Evolutionary conservation across 352 stramenopile genomes (phyloP).

Genomic region (Peronospora destructor): DNA sequence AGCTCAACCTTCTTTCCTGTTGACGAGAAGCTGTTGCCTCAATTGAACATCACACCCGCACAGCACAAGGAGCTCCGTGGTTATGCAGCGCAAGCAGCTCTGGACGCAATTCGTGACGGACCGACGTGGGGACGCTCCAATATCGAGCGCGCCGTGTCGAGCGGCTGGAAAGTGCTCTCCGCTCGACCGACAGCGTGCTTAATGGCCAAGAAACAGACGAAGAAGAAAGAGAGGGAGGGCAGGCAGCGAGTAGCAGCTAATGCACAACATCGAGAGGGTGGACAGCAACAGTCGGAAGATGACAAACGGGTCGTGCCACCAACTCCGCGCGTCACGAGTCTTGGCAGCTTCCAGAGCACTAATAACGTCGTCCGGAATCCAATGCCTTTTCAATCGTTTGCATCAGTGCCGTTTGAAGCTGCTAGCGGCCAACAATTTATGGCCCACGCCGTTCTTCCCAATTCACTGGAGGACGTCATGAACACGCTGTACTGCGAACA

Average conservation of each 20-base stretch:
- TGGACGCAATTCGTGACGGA: constrained; percentile 48
- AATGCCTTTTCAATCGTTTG: constrained; percentile 15
- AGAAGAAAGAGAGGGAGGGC: constrained; percentile 23
- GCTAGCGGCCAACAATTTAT: constrained; percentile 52
- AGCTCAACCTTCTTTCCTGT: constrained; percentile 49
- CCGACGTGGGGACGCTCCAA: constrained; percentile 61
- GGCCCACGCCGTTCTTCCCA: constrained; percentile 41
- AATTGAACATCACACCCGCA: constrained; percentile 36
- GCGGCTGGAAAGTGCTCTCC: constrained; percentile 51
- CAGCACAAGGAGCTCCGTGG: constrained; percentile 60
- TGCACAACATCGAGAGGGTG: background rate
- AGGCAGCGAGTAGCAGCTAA: constrained; percentile 7
- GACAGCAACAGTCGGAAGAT: constrained; percentile 11
- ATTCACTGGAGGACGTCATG: constrained; percentile 63
- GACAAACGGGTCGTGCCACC: constrained; percentile 17
- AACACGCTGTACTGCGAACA: constrained; percentile 55
- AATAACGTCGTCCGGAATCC: constrained; percentile 3
- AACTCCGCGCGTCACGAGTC: constrained; percentile 20
- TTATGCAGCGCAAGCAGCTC: constrained; percentile 46
- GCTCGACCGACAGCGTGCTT: constrained; percentile 42
- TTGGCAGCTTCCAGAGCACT: constrained; percentile 19
- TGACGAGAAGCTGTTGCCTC: constrained; percentile 41
- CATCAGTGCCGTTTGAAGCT: constrained; percentile 21
- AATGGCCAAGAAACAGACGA: constrained; percentile 45
- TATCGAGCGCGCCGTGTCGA: constrained; percentile 33